Percentiles rank a stretch among this genome's conserved stretches.
phyloP scores from a whole-genome alignment of 225 moss, liverwort and hornwort genomes.

The Ulota crispa region DNA sequence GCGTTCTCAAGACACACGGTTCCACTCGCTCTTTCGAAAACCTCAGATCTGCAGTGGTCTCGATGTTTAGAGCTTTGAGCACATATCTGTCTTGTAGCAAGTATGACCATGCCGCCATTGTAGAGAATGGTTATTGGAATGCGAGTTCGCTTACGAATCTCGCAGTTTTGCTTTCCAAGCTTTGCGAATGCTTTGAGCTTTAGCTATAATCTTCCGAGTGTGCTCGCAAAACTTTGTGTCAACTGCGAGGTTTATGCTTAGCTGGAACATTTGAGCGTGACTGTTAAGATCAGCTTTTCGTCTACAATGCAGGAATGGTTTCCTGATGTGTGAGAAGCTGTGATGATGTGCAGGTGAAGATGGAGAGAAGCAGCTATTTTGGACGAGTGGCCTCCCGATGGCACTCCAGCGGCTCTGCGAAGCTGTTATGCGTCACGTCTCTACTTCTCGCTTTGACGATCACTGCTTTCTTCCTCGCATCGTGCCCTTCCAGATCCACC shows the following conservation, averaged over 20 bases:
- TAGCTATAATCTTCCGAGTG: background rate
- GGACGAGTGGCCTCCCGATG: constrained; percentile 51
- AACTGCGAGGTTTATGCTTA: background rate
- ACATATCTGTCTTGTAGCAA: background rate
- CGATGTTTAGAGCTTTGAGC: background rate
- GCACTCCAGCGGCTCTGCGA: constrained; percentile 43
- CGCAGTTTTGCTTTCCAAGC: too few relatives aligned
- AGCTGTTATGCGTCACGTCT: constrained; percentile 33
- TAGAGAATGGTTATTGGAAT: background rate
- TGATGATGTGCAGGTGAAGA: constrained; percentile 40
- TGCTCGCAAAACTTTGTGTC: background rate
- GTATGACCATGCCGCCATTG: background rate
- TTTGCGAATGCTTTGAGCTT: too few relatives aligned
- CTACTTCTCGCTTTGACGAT: constrained; percentile 37
- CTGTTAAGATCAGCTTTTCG: background rate
- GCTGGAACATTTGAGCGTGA: background rate
- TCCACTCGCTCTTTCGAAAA: background rate
- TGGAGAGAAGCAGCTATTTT: constrained; percentile 60
- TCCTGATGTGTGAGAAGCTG: background rate
- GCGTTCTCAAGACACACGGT: too few relatives aligned
- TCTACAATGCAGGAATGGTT: background rate
- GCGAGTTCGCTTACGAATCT: too few relatives aligned
- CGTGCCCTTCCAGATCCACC: constrained; percentile 19
- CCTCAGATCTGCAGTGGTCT: background rate
- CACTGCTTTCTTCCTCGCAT: constrained; percentile 25